Evolutionary conservation across 2,329 filamentous ascomycete genomes (phyloP).

Genomic region (Aureobasidium sp.): DNA sequence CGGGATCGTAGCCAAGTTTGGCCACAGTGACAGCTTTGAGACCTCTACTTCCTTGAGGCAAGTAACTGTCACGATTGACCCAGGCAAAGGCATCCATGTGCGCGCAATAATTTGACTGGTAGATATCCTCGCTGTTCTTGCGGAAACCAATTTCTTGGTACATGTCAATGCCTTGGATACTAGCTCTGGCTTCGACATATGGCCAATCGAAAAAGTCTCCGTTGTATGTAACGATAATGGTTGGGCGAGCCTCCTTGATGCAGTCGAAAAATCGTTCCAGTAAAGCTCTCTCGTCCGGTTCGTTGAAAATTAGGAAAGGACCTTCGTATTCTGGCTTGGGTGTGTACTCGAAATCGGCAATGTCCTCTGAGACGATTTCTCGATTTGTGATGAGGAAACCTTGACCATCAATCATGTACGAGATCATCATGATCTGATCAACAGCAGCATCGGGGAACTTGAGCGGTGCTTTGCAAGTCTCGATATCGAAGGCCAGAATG

Average conservation of each 20-base stretch:
- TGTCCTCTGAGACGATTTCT: conserved; percentile 95
- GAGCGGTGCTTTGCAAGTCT: conserved; percentile 88
- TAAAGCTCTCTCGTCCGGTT: conserved; percentile 80
- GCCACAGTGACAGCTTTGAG: conserved; percentile 96
- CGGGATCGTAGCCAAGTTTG: conserved; percentile 95
- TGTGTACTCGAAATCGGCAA: conserved; percentile 95
- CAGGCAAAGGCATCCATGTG: conserved; percentile 99
- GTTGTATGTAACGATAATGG: conserved; percentile 99
- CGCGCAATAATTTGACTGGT: conserved; percentile 89
- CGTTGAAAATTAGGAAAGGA: conserved; percentile 96
- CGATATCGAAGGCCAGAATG: conserved; percentile 99
- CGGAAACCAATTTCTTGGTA: conserved; percentile 96
- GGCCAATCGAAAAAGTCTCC: conserved; percentile 99
- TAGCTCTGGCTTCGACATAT: conserved; percentile 88
- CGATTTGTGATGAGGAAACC: conserved; percentile 97
- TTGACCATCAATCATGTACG: conserved; percentile 99
- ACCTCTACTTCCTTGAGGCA: conserved; percentile 93
- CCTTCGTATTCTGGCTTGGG: conserved; percentile 94
- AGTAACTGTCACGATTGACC: conserved; percentile 97
- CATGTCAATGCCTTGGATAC: conserved; percentile 96
- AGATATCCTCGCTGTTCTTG: conserved; percentile 92
- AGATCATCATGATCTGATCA: conserved; percentile 99
- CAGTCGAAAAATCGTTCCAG: conserved; percentile 92
- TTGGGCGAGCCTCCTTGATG: conserved; percentile 88
- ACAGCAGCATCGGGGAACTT: conserved; percentile 94